Base-by-base conservation (phyloP, 2,329 filamentous ascomycete species). In the Diaporthe sp. region DNA sequence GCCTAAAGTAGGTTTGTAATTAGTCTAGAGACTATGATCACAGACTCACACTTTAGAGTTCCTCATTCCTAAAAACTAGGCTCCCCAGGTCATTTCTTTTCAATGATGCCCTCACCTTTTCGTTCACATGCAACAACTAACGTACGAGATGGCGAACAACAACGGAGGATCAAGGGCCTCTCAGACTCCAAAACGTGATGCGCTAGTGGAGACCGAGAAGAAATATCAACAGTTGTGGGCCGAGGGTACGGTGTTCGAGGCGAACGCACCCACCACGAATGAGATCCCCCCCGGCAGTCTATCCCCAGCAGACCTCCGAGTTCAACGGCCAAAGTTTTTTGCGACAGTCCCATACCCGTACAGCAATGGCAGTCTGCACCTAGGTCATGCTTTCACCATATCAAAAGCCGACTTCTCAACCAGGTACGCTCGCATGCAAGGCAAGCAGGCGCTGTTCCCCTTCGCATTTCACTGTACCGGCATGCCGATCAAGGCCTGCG, bases 381-480 rank as follows among this genome's bases (percentile, higher is more conserved):
- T 54, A 54, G 50, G 50, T 54, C 50, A 54, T 54, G 50, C 50
- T 54, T 54, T 54, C 50, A 54, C 50, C 50, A 54, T 54, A 54
- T 54, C 50, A 54, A 54, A 54, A 54, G 50, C 50, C 12, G 50
- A 54, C 50, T 54, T 54, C 50, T 54, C 50, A 12, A 28, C 25
- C 50, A 54, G 50, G 50, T 54, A 54, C 50, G 50, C 50, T 54
- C 50, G 50, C 50, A 54, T 54, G 50, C 50, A 54, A 54, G 50
- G 50, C 50, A 54, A 54, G 28, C 50, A 54, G 50, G 50, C 25
- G 25, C 50, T 54, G 50, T 54, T 54, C n/a, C 50, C 50, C 50
- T 54, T 54, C 50, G 50, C 50, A 54, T 54, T 54, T 54, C 50
- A 54, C 50, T 54, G 50, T 30, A 54, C 50, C 50, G 50, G 50